Evolutionary conservation across 208 protist genomes (phyloP), one percentile per base, ranked within the genome.

Genomic region (Herpetomonas tarakana): DNA sequence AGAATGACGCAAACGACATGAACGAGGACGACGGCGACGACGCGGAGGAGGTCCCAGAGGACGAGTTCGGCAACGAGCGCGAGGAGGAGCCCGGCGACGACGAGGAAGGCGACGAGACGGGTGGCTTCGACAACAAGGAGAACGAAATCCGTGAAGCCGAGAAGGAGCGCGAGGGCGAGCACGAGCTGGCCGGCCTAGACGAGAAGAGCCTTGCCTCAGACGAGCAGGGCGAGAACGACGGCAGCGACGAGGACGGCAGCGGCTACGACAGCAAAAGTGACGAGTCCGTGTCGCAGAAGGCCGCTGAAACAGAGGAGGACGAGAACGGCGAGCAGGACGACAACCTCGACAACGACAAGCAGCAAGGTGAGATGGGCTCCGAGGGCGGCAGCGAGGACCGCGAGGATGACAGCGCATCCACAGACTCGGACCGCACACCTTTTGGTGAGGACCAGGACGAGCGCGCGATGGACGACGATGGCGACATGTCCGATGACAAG

Each of bases 51-150:
- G 83, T 94, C 11, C 83, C 87, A 4, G 86, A 96, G 65, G 87
- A 96, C 62, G 71, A 91, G 28, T 66, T 91, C 25, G 74, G 81
- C 63, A 71, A 78, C 22, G 80, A 86, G 29, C 79, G 86, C 29
- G 68, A 67, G 31, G 44, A 70, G 7, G 71, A 68, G 21, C 52
- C 74, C 14, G 52, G 78, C 21, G 63, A 65, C 1, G 69, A 81
- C 9, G 67, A 83, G 21, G 58, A 79, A 35, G 81, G 91, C 44
- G 78, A 94, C 19, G 86, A 97, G 29, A 94, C 85, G 24, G 85
- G 89, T 18, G 80, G 84, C 60, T 93, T 90, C 58, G 80, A 88
- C 45, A 83, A 95, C 72, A 87, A 90, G 65, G 85, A 93, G 60
- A 77, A 91, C 9, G 83, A 81, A 45, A 78, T 94, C 29, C 78